These are phyloP conservation scores for Dunaliella sp. DNA, from an alignment of 139 green algal genomes.

Conservation along the genomic window DNA sequence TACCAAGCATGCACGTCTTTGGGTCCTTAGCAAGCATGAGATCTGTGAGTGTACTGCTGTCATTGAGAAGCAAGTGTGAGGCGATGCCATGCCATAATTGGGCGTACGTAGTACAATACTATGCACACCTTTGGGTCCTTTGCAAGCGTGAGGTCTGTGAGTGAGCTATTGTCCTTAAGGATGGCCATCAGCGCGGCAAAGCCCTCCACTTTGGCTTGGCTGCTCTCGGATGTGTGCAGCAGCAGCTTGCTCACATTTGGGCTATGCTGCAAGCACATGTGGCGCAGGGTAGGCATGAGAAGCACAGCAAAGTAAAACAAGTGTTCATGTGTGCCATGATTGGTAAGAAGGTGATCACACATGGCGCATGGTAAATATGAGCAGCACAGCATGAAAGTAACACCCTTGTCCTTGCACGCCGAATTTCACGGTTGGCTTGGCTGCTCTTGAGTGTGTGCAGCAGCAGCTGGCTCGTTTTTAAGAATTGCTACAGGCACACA, in stretches of 20 bases:
- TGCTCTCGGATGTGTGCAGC: not conserved
- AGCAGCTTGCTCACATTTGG: not conserved
- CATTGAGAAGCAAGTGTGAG: too few species aligned
- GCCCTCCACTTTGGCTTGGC: not conserved
- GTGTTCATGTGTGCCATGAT: not conserved
- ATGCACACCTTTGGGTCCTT: not conserved
- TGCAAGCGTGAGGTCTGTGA: slow-evolving; percentile 12
- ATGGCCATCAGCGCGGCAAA: slow-evolving; percentile 1
- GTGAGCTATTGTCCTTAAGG: not conserved
- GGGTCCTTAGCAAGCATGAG: not conserved
- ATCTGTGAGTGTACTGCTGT: slow-evolving; percentile 3
- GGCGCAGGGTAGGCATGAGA: not conserved
- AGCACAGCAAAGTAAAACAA: not conserved
- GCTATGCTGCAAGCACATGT: slow-evolving; percentile 4
- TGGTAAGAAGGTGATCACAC: not conserved
- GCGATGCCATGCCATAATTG: too few species aligned
- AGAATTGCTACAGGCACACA: not conserved
- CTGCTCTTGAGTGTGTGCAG: not conserved
- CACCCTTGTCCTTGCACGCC: not conserved
- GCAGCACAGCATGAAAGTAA: not conserved
- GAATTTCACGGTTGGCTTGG: not conserved
- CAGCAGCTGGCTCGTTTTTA: not conserved
- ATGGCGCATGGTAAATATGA: not conserved
- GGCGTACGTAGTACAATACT: too few species aligned
- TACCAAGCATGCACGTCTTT: not conserved